Percentiles rank a stretch among this genome's conserved stretches.
Evolutionary conservation across 306 rosid genomes (phyloP).

Genomic region (Amphicarpaea edgeworthii): DNA sequence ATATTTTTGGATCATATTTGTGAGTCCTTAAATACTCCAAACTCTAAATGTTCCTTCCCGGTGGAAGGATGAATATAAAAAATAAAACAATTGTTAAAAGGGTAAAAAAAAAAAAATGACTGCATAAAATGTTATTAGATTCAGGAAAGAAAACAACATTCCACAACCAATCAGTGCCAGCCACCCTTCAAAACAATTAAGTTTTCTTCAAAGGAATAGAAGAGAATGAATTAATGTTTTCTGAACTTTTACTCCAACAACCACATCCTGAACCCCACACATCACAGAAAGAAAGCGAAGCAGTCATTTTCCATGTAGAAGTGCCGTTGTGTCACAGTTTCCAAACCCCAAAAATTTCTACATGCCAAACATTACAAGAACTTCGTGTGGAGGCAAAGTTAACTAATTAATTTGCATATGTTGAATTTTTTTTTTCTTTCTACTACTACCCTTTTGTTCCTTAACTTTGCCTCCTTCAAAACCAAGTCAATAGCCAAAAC

Average conservation of each 20-base stretch:
- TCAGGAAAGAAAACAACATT: not conserved
- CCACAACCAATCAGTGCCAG: not conserved
- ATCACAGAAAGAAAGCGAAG: slow-evolving; percentile 45
- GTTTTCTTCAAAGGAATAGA: slow-evolving; percentile 34
- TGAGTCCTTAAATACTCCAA: too few relatives aligned
- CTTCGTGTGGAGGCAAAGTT: slow-evolving; percentile 89
- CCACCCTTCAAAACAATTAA: not conserved
- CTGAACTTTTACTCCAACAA: slow-evolving; percentile 78
- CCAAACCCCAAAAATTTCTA: slow-evolving; percentile 56
- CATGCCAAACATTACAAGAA: slow-evolving; percentile 32
- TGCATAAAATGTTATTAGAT: not conserved
- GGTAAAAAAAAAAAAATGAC: not conserved
- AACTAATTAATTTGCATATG: slow-evolving; percentile 48
- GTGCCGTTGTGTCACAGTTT: slow-evolving; percentile 60
- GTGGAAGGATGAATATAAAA: too few relatives aligned
- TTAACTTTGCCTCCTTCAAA: slow-evolving; percentile 69
- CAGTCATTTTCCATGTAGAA: slow-evolving; percentile 79
- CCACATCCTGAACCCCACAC: slow-evolving; percentile 57
- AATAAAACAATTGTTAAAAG: too few relatives aligned
- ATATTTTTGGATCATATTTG: too few relatives aligned
- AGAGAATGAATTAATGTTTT: slow-evolving; percentile 49
- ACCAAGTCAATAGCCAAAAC: slow-evolving; percentile 64
- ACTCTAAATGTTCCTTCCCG: too few relatives aligned
- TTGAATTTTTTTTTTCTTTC: not conserved
- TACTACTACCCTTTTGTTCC: not conserved